Evolutionary conservation across 2,329 filamentous ascomycete genomes (phyloP).

Genomic region (Passalora sequoiae): DNA sequence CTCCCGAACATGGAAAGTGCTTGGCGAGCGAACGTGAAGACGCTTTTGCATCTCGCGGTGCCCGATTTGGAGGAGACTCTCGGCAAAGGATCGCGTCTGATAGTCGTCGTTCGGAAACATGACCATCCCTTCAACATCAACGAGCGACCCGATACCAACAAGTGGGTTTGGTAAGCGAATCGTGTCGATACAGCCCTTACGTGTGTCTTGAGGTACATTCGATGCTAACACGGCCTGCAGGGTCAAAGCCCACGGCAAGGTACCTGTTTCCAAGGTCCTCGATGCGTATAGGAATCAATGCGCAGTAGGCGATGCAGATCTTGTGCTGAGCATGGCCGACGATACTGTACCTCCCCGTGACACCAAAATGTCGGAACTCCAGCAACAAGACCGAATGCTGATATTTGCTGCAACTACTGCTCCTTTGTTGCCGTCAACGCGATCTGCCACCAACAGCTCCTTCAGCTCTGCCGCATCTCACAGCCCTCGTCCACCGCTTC

Average conservation of each 20-base stretch:
- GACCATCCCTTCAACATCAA: neutral
- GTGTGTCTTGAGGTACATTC: too few species aligned
- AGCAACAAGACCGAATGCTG: neutral
- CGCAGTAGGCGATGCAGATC: neutral
- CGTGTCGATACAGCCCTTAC: too few species aligned
- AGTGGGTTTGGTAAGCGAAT: neutral
- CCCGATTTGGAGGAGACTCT: neutral
- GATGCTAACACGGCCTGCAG: neutral
- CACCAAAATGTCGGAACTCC: neutral
- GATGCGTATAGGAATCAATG: neutral
- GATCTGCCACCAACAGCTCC: neutral
- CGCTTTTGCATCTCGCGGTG: neutral
- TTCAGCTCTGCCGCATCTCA: neutral
- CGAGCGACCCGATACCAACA: neutral
- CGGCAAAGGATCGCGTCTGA: neutral
- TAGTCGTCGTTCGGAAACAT: neutral
- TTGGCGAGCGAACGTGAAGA: neutral
- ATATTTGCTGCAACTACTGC: neutral
- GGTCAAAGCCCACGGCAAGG: conserved; percentile 1
- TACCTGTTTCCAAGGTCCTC: neutral
- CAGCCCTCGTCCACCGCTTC: conserved; percentile 14
- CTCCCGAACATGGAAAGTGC: neutral
- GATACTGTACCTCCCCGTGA: neutral
- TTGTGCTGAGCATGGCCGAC: neutral
- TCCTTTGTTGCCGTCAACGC: neutral